Evolutionary conservation across 176 grass and related monocot genomes (phyloP), one percentile per base, ranked within the genome.

Genomic region (Stipa capillata): DNA sequence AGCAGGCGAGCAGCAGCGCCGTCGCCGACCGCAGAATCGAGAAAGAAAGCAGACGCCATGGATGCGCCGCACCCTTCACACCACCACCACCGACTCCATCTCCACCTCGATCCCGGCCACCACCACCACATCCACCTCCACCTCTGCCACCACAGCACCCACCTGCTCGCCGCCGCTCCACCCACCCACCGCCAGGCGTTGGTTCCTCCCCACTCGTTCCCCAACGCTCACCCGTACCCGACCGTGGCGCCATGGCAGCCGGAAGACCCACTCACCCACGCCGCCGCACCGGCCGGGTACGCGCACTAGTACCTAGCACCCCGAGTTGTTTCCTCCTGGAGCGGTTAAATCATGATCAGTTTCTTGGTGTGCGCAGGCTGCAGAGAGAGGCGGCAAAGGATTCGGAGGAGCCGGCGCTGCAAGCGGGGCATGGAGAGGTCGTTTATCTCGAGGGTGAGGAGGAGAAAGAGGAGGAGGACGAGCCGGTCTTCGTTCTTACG

Each of bases 401-500:
- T 27, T 28, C 42, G 56, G 73, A 73, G 56, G 80, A 57, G 33
- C 14, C 11, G 53, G 27, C 7, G 11, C 42, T 0, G 62, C 61
- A 35, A 31, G 15, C 20, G 35, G 87, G 67, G 28, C 56, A 31
- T 55, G 62, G 3, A 7, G 82, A 60, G 43, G 86, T 77, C 5
- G 17, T 80, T 56, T 57, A 44, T 13, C 36, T 69, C 21, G 79
- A 41, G n/a, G n/a, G n/a, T n/a, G n/a, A n/a, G n/a, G n/a, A n/a
- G 8, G 78, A 79, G 11, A 73, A 54, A 15, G 68, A 63, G 7
- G 87, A 81, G 3, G 89, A 83, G 0, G 72, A 70, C 72, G 87
- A 86, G 18, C 86, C 86, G 10, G 56, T 89, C 29, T 92, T 84
- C 67, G 83, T 92, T 21, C 80, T 92, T 9, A 86, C 86, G 14